Conservation (phyloP, 2,329 filamentous ascomycete genomes). For the Chaetomiaceae sp. region DNA sequence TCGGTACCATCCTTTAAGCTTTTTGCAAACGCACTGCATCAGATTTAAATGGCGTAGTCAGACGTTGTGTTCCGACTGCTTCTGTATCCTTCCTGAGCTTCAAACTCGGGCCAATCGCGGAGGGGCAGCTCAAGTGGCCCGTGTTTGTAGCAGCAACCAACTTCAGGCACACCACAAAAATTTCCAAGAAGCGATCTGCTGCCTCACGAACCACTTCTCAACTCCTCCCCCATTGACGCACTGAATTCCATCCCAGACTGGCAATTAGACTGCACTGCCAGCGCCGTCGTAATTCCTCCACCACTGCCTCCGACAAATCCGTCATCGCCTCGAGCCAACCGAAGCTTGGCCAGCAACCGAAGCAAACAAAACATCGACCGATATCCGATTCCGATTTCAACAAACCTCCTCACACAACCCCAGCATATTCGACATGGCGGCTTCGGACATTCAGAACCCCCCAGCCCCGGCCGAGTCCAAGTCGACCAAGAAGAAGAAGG, state of each 20-base stretch:
- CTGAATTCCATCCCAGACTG: conserved; percentile 1
- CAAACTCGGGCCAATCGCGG: conserved; percentile 17
- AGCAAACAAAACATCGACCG: not conserved
- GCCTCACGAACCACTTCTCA: not conserved
- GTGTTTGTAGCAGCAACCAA: conserved; percentile 8
- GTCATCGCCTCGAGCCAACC: not conserved
- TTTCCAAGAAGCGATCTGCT: conserved; percentile 9
- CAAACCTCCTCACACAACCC: not conserved
- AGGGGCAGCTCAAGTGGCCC: conserved; percentile 19
- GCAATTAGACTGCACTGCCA: conserved; percentile 12
- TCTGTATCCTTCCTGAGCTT: conserved; percentile 27
- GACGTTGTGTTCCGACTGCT: conserved; percentile 20
- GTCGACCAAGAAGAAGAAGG: conserved; percentile 66
- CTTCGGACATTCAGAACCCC: conserved; percentile 59
- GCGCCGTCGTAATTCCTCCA: not conserved
- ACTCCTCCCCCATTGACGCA: conserved; percentile 1
- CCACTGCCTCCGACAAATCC: not conserved
- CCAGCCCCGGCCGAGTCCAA: conserved; percentile 59
- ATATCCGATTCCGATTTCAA: not conserved
- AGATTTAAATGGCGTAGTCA: not conserved
- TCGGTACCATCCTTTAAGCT: too few relatives aligned
- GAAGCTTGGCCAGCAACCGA: not conserved
- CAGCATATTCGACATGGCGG: conserved; percentile 51
- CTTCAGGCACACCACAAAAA: conserved; percentile 17
- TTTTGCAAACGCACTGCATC: not conserved